Percentiles rank a stretch among this genome's conserved stretches.
These are phyloP conservation scores for Trichosanthes cucumerina DNA, from an alignment of 306 rosid genomes.

Conservation along the genomic window DNA sequence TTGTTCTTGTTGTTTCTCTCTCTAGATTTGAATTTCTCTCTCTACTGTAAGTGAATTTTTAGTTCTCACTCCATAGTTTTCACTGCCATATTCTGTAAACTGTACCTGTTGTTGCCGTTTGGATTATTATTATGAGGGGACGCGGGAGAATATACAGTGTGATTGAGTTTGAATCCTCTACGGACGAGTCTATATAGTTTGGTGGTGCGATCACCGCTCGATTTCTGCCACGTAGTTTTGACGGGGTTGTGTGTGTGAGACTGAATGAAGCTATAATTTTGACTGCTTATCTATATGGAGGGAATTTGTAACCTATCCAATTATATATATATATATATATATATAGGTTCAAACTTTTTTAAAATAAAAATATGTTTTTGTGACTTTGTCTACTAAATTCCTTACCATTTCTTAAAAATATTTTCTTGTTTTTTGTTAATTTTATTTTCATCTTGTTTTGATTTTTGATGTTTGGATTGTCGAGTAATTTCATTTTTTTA, in stretches of 20 bases:
- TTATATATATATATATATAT: no score
- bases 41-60: not conserved
- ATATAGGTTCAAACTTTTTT: no score
- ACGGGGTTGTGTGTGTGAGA: not conserved
- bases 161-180: not conserved
- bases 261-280: not conserved
- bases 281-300: not conserved
- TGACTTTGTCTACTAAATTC: not conserved
- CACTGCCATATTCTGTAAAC: not conserved
- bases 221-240: slow-evolving; percentile 4
- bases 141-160: not conserved
- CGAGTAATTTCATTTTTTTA: no score
- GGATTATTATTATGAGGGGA: not conserved
- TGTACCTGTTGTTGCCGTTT: not conserved
- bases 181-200: not conserved
- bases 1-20: slow-evolving; percentile 7
- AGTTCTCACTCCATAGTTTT: not conserved
- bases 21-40: not conserved
- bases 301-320: not conserved
- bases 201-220: not conserved
- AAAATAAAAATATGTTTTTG: no score
- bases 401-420: not conserved
- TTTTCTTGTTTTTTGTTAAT: no score
- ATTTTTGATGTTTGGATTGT: no score
- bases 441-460: no score